Percentiles rank a stretch among this genome's conserved stretches.
phyloP scores from a whole-genome alignment of 108 stramenopile species.

The Cylindrotheca closterium region DNA sequence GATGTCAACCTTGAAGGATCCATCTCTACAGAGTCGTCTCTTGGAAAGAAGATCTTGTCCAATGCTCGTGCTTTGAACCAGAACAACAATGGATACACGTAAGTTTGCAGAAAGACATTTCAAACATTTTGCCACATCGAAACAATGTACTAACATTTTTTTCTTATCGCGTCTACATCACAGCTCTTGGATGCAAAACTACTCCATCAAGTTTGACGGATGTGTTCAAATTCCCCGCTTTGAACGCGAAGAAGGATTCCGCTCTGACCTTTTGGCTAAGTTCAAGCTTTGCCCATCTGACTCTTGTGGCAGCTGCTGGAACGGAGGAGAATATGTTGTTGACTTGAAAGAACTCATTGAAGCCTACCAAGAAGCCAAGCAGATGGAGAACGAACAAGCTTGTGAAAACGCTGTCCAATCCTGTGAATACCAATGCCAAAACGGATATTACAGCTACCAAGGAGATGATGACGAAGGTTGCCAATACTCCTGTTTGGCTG shows the following conservation, averaged over 20 bases:
- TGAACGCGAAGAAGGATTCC: conserved; percentile 51
- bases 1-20: conserved; percentile 11
- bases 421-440: conserved; percentile 33
- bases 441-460: conserved; percentile 21
- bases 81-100: conserved; percentile 37
- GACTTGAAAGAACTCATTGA: conserved; percentile 70
- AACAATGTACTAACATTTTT: too few species aligned
- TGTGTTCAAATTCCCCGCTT: conserved; percentile 39
- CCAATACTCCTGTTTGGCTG: conserved; percentile 21
- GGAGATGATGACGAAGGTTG: conserved; percentile 31
- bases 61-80: conserved; percentile 57
- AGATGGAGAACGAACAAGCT: conserved; percentile 44
- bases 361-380: conserved; percentile 42
- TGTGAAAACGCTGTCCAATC: conserved; percentile 55
- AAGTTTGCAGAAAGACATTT: too few species aligned
- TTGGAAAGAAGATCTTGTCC: conserved; percentile 42
- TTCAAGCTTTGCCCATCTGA: conserved; percentile 73
- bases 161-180: not conserved
- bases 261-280: conserved; percentile 51
- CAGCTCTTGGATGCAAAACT: conserved; percentile 57
- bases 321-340: conserved; percentile 61
- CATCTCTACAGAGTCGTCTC: conserved; percentile 44
- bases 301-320: conserved; percentile 34
- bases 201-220: conserved; percentile 66
- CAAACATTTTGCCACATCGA: too few species aligned